Conservation (phyloP, 2,329 filamentous ascomycete species). For the Talaromyces funiculosus region DNA sequence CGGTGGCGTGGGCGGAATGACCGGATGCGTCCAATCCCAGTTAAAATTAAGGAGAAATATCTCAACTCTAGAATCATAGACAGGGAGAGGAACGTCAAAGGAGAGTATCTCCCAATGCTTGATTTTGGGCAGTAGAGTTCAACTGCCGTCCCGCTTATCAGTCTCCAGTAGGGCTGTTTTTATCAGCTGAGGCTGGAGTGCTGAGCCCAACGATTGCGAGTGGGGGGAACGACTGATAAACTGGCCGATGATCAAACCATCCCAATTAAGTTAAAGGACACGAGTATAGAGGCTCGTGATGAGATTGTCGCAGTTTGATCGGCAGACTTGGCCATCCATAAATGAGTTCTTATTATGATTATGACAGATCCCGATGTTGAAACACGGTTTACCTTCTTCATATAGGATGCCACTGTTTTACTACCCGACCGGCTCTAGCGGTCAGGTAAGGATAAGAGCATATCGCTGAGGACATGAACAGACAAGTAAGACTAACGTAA, state of each 20-base stretch:
- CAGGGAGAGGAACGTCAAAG: background rate
- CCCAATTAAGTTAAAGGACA: background rate
- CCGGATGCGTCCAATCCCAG: slow-evolving; percentile 15
- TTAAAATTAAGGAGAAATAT: background rate
- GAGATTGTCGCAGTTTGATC: background rate
- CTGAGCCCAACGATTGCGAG: background rate
- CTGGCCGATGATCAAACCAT: background rate
- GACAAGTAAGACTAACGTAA: too few relatives aligned
- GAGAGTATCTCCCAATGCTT: background rate
- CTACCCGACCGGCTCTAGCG: background rate
- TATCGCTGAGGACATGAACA: too few relatives aligned
- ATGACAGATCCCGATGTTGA: background rate
- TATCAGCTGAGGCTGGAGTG: slow-evolving; percentile 1
- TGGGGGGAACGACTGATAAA: background rate
- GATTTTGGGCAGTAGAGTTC: background rate
- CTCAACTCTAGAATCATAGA: background rate
- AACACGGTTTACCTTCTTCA: too few relatives aligned
- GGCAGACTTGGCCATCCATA: background rate
- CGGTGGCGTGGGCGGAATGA: slow-evolving; percentile 18
- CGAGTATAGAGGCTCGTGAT: background rate
- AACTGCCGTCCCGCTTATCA: background rate
- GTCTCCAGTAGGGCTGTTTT: background rate
- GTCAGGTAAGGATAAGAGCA: too few relatives aligned
- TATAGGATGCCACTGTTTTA: background rate
- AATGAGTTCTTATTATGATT: background rate